Evolutionary conservation across 129 eudicot genomes (phyloP), one percentile per base, ranked within the genome.

Genomic region (Lactuca sativa): DNA sequence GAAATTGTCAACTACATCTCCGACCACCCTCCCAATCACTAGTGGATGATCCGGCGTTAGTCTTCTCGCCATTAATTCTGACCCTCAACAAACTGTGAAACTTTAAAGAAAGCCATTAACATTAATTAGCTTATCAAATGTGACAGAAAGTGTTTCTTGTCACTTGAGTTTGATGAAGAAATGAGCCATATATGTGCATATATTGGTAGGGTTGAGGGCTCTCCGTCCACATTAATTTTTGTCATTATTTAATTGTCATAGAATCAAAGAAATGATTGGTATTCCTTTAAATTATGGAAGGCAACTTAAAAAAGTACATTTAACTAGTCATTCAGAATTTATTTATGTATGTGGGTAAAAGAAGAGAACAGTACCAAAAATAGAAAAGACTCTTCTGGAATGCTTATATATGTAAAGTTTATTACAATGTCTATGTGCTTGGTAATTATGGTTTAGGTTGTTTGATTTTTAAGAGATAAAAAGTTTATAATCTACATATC

Each of bases 1-100:
- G 79, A 90, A 81, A 52, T 64, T 32, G 59, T 91, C 95, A 1
- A 91, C 81, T 6, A 91, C 92, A 69, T 91, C 97, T 71, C 97
- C 97, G 7, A 91, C 71, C 5, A 91, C 95, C 69, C 92, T 70
- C 18, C 88, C 86, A 18, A 87, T 64, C 31, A 81, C 83, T 7
- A 91, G 87, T 7, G 97, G 88, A 71, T 71, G 67, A 40, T 85
- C 84, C 47, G 84, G 30, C 38, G 18, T 56, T 59, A 59, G 7
- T 37, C 60, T 56, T 14, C 54, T 44, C 32, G 80, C 84, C 81
- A 75, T 86, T 47, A 62, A 71, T 74, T 52, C 74, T 4, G 14
- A 25, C 41, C 6, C 12, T 61, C 10, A 43, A 43, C 13, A 43
- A 43, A 43, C 49, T 43, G 49, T 1, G 14, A 43, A 9, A 43